Percentiles rank a stretch among this genome's conserved stretches.
Conservation (phyloP, 2,329 filamentous ascomycete genomes). For the Fusarium pseudoanthophilum region DNA sequence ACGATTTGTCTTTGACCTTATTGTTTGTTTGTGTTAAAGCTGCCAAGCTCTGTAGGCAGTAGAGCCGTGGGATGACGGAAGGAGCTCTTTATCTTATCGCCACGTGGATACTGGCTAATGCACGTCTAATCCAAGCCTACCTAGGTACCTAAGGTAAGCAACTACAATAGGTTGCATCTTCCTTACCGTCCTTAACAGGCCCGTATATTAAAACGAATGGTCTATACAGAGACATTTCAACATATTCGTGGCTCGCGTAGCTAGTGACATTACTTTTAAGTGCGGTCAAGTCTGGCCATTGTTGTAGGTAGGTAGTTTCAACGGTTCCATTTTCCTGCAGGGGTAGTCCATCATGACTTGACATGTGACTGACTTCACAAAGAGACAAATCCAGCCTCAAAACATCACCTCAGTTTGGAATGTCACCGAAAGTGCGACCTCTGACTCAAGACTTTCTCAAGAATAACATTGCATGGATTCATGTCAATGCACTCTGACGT, state of each 20-base stretch:
- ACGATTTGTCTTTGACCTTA: not conserved
- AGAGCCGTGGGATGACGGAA: slow-evolving; percentile 38
- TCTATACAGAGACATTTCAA: no score
- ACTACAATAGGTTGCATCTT: no score
- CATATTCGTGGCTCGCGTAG: not conserved
- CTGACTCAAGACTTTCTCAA: slow-evolving; percentile 4
- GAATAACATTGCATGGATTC: not conserved
- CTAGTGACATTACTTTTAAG: not conserved
- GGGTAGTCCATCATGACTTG: slow-evolving; percentile 26
- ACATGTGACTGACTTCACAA: slow-evolving; percentile 35
- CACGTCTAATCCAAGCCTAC: not conserved
- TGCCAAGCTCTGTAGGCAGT: slow-evolving; percentile 11
- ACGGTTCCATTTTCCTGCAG: not conserved
- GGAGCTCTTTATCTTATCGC: slow-evolving; percentile 47
- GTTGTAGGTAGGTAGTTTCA: not conserved
- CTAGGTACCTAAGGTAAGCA: no score
- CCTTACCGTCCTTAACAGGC: no score
- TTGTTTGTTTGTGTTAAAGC: slow-evolving; percentile 8
- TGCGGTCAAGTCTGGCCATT: not conserved
- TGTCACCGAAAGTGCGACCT: not conserved
- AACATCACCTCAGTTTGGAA: not conserved
- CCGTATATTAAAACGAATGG: no score
- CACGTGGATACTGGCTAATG: slow-evolving; percentile 39
- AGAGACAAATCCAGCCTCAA: not conserved
- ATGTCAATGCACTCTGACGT: slow-evolving; percentile 20